Percentiles rank a stretch among this genome's conserved stretches.
These are phyloP conservation scores for Schizochytrium sp. DNA, from an alignment of 108 stramenopile species.

Conservation along the genomic window DNA sequence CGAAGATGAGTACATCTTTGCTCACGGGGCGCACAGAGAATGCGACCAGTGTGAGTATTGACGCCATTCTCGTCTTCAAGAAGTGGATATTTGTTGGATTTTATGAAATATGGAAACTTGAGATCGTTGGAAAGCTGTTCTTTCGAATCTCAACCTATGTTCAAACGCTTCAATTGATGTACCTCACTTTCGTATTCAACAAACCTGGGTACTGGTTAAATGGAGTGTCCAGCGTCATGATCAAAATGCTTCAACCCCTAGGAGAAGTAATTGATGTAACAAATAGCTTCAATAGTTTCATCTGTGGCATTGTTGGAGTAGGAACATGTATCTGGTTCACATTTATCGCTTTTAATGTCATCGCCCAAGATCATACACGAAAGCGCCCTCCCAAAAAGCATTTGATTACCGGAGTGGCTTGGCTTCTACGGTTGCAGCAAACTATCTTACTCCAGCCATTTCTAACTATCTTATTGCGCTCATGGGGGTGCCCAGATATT, in stretches of 20 bases:
- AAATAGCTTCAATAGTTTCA: background rate
- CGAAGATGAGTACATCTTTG: no score
- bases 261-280: background rate
- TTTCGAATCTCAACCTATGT: background rate
- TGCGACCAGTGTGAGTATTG: background rate
- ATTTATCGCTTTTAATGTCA: background rate
- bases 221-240: background rate
- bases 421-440: background rate
- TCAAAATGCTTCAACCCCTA: background rate
- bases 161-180: background rate
- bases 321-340: background rate
- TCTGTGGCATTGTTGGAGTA: background rate
- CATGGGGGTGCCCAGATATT: background rate
- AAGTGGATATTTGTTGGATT: background rate
- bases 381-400: background rate
- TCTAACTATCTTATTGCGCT: background rate
- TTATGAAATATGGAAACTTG: background rate
- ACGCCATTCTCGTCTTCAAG: background rate
- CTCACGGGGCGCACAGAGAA: background rate
- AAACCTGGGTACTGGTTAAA: background rate
- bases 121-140: background rate
- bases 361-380: background rate
- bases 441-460: background rate
- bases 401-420: background rate
- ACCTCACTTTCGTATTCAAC: background rate